Evolutionary conservation across 306 rosid species (phyloP).

Genomic region (Castanea mollissima): DNA sequence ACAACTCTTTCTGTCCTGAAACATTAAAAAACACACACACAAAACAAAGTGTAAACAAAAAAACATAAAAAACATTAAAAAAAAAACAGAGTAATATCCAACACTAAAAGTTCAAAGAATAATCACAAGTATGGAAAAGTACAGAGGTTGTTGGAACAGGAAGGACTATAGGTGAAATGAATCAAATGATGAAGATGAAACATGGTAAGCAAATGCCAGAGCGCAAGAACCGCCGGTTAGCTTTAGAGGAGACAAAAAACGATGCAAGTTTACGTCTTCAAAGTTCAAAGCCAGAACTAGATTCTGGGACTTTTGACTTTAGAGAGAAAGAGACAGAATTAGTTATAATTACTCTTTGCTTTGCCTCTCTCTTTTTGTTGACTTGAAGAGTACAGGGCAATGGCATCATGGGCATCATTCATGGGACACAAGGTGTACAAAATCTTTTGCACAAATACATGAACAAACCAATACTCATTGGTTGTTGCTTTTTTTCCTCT

Average conservation of each 20-base stretch:
- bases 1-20: background rate
- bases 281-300: background rate
- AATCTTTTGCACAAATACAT: background rate
- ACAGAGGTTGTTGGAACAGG: background rate
- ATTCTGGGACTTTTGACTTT: background rate
- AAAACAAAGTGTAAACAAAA: too few relatives aligned
- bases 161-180: background rate
- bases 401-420: background rate
- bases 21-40: too few relatives aligned
- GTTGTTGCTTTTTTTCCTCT: too few relatives aligned
- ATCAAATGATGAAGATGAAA: background rate
- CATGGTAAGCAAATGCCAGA: background rate
- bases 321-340: background rate
- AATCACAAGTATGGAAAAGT: background rate
- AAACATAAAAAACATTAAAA: too few relatives aligned
- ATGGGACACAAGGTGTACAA: too few relatives aligned
- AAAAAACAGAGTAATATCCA: too few relatives aligned
- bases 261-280: conserved; percentile 25
- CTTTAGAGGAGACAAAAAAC: conserved; percentile 13
- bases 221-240: background rate
- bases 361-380: background rate
- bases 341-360: background rate
- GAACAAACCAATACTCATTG: background rate
- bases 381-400: background rate
- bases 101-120: background rate